phyloP scores from a whole-genome alignment of 2,329 filamentous ascomycete genomes.

The Stachybotrys chlorohalonatus region DNA sequence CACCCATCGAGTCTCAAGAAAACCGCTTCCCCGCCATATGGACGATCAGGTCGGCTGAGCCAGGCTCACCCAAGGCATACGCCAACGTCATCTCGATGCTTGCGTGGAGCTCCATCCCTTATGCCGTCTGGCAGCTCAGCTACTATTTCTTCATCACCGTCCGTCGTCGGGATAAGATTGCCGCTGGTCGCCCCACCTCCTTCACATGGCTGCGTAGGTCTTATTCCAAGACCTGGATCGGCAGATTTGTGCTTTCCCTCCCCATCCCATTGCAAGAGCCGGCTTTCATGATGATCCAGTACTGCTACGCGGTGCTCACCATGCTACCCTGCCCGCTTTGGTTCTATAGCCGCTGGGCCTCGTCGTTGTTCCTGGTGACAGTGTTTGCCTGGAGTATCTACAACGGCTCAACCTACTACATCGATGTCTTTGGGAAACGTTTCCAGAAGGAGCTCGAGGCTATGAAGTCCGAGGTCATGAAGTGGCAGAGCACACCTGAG shows the following conservation, averaged over 20 bases:
- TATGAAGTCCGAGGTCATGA: conserved; percentile 78
- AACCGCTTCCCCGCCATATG: conserved; percentile 77
- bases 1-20: conserved; percentile 55
- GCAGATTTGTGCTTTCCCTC: conserved; percentile 71
- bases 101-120: conserved; percentile 86
- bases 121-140: conserved; percentile 81
- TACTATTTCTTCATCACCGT: conserved; percentile 97
- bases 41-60: conserved; percentile 60
- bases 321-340: conserved; percentile 93
- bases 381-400: conserved; percentile 96
- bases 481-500: conserved; percentile 65
- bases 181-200: conserved; percentile 86
- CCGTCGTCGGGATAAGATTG: conserved; percentile 89
- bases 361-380: conserved; percentile 62
- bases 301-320: conserved; percentile 78
- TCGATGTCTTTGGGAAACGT: conserved; percentile 91
- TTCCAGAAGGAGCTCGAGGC: conserved; percentile 95
- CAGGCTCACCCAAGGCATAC: conserved; percentile 73
- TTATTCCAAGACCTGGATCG: conserved; percentile 84
- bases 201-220: conserved; percentile 95
- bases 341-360: conserved; percentile 84
- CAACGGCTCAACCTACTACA: conserved; percentile 96
- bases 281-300: conserved; percentile 95
- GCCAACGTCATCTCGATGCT: conserved; percentile 75
- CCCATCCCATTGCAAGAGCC: conserved; percentile 71